Evolutionary conservation across 2,329 filamentous ascomycete genomes (phyloP), one percentile per base, ranked within the genome.

Genomic region (Corinectria fuckeliana): DNA sequence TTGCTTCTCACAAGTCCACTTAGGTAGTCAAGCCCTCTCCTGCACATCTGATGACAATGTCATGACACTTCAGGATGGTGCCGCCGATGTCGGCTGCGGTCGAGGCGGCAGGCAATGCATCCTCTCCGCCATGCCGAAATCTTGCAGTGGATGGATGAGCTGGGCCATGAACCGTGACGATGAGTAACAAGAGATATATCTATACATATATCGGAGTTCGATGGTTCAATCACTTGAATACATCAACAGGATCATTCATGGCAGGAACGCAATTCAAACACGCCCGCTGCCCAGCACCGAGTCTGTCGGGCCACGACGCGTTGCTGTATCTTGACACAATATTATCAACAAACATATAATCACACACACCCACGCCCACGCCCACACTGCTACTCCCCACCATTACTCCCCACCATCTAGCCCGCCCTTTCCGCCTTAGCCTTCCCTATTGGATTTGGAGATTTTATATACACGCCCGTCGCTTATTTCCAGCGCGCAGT

Each of bases 281-380:
- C 36, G 54, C 36, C 45, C 52, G 34, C 36, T 18, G 50, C 42
- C 48, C 25, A 58, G 49, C 38, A 41, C 32, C 30, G 26, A 49
- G 41, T 39, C 44, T 25, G 34, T 30, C 13, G 45, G 56, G 42
- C 21, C 48, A 28, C 30, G 54, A 52, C 56, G 50, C 56, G 45
- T 26, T 62, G 56, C 48, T 66, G 55, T 60, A 62, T 65, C 50
- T 70, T 68, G 42, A 64, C 48, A 54, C 44, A 61, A 62, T 58
- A 63, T 61, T 62, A 66, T 50, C 64, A 39, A 44, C 60, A 56
- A 62, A 61, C 56, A 61, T 69, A 70, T 70, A 64, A 62, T 70
- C 50, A 67, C 66, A 66, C 32, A 50, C 58, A 32, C 47, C 25
- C 38, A n/a, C n/a, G n/a, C n/a, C n/a, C n/a, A n/a, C n/a, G n/a